Evolutionary conservation across 352 stramenopile genomes (phyloP), one percentile per base, ranked within the genome.

Genomic region (Pythium coloratum): DNA sequence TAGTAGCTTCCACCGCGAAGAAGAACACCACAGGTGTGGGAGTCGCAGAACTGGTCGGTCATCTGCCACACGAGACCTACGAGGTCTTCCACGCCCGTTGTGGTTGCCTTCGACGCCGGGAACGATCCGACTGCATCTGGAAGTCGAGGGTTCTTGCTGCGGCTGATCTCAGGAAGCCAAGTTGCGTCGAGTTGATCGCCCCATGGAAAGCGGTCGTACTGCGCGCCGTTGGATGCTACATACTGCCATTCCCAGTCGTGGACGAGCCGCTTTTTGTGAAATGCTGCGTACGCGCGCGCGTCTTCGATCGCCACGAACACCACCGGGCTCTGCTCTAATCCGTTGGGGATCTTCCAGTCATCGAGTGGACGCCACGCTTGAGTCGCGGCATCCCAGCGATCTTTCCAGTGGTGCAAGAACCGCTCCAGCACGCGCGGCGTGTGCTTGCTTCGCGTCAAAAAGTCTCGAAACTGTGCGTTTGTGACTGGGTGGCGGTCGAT

Each of bases 231-330:
- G 2, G 81, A 88, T n/a, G 71, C 82, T 2, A 94, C 83, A 64
- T 88, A 95, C 72, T 96, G 89, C 89, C 86, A 95, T 59, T 96
- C 89, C 83, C 85, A 94, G 65, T 93, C 84, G 46, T 92, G 83
- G 2, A 85, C 82, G 34, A 96, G 74, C 0, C 89, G 79, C 62
- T 93, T 91, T 6, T 77, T 73, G 70, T 95, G 82, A 44, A 85
- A 95, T 18, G 54, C 55, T 2, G 85, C 86, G 49, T 83, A 96
- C 4, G 83, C 80, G 8, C 77, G 71, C 10, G 88, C 88, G 34
- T 96, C 85, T 70, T 94, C 86, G 34, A 81, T 65, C 12, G 83
- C 71, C 16, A 96, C 86, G 57, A 90, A 76, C n/a, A 94, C 84
- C 6, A 95, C 83, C 1, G 87, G 86, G 33, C 76, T 84, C n/a